Percentiles rank a stretch among this genome's conserved stretches.
These are phyloP conservation scores for Cladosporium cucumerinum DNA, from an alignment of 2,329 filamentous ascomycete genomes.

Conservation along the genomic window DNA sequence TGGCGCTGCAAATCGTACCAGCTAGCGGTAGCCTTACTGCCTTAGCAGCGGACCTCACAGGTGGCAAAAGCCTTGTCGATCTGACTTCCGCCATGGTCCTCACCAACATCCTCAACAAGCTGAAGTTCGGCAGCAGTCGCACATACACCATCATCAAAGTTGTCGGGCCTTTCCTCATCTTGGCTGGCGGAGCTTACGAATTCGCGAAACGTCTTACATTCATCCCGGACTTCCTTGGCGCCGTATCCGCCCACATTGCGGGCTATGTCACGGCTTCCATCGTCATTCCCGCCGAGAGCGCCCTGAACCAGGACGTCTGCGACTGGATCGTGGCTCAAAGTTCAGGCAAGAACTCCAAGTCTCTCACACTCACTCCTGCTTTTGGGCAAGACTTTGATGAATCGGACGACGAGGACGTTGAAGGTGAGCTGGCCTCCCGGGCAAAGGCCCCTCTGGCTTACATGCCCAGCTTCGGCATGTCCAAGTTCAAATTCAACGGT, in stretches of 20 bases:
- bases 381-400: background rate
- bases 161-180: background rate
- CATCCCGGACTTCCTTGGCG: background rate
- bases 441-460: slow-evolving; percentile 22
- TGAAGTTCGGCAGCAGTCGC: background rate
- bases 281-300: background rate
- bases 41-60: background rate
- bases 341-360: background rate
- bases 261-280: background rate
- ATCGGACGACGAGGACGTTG: background rate
- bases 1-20: background rate
- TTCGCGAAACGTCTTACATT: background rate
- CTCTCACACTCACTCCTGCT: background rate
- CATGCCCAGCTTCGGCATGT: slow-evolving; percentile 28
- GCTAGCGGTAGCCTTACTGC: background rate
- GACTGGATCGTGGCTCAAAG: background rate
- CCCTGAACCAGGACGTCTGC: background rate
- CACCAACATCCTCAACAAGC: background rate
- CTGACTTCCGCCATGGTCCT: slow-evolving; percentile 1
- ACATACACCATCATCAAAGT: slow-evolving; percentile 6
- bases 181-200: background rate
- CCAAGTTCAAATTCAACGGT: slow-evolving; percentile 4
- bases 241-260: background rate
- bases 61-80: background rate
- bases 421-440: background rate